Conservation (phyloP, 2,329 filamentous ascomycete genomes). For the Alternaria incomplexa region DNA sequence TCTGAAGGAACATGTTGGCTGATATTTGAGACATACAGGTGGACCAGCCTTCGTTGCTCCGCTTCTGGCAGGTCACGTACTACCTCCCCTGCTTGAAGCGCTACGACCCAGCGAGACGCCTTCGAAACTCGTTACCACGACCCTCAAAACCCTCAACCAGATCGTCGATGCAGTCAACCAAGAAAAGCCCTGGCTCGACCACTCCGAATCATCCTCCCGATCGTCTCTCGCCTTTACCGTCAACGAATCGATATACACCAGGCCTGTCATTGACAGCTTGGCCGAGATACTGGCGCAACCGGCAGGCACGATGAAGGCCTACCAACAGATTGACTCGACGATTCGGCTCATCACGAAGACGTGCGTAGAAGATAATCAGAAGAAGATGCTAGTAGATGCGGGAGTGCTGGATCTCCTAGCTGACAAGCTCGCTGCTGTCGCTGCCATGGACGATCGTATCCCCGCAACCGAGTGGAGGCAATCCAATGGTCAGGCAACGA, state of each 20-base stretch:
- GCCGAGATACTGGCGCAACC: conserved; percentile 68
- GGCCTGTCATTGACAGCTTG: conserved; percentile 67
- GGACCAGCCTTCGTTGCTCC: conserved; percentile 80
- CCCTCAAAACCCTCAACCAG: conserved; percentile 75
- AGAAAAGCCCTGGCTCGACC: conserved; percentile 58
- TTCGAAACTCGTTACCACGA: conserved; percentile 71
- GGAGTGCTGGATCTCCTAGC: conserved; percentile 82
- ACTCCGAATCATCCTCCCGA: conserved; percentile 59
- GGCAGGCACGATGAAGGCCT: conserved; percentile 58
- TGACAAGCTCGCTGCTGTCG: conserved; percentile 64
- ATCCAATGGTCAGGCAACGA: conserved; percentile 17
- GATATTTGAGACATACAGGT: conserved; percentile 57
- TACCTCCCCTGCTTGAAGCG: conserved; percentile 73
- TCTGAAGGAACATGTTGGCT: conserved; percentile 16
- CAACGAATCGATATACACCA: conserved; percentile 63
- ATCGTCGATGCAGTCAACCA: conserved; percentile 70
- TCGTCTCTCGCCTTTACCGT: conserved; percentile 56
- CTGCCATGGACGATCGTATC: conserved; percentile 33
- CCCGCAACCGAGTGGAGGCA: conserved; percentile 23
- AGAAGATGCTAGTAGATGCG: conserved; percentile 71
- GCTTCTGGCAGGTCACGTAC: conserved; percentile 69
- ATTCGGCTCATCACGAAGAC: conserved; percentile 64
- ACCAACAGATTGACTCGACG: conserved; percentile 68
- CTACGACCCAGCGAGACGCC: conserved; percentile 70
- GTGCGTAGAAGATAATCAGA: conserved; percentile 74